Base-by-base conservation (phyloP, 257 asterid species). In the Nicotiana otophora region DNA sequence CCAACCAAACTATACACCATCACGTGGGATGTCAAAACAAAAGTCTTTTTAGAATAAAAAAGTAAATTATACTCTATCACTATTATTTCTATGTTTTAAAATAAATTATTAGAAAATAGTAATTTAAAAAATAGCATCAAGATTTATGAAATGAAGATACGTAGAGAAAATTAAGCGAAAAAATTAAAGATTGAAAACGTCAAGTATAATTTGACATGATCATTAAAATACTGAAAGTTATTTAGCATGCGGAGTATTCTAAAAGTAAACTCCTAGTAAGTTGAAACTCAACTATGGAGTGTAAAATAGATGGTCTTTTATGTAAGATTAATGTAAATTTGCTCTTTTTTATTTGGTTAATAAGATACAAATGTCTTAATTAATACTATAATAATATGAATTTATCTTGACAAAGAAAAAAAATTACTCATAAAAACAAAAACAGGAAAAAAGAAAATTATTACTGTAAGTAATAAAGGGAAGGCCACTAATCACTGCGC, bases 401-500 rank as follows among this genome's bases (percentile, higher is more conserved):
- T 5, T 5, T 57, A 16, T 57, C 7, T 7, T 57, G 23, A 17
- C n/a, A 57, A 57, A 14, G 19, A 16, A 16, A 55, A 55, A 55
- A 5, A 14, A 39, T 7, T 39, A 39, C 8, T 39, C 10, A 39
- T 39, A 39, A 7, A 36, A 39, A 39, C 10, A 39, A 39, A 7
- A 39, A 39, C 7, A 36, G 7, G 42, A 6, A 10, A 11, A 53
- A 15, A 53, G 19, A 3, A 53, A 53, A 53, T 4, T 53, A 11
- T 53, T 53, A 39, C 8, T 39, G 46, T 6, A 39, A 42, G 48
- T 42, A 54, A 57, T 61, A 62, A 64, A 64, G 70, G 31, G 80
- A 76, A 61, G 15, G 62, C 84, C 92, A 77, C 20, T 85, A 88
- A 87, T 90, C 91, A 81, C 91, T 88, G 88, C 84, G 31, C n/a